Percentiles rank a stretch among this genome's conserved stretches.
These are phyloP conservation scores for Candida nanaspora DNA, from an alignment of 805 yeast species.

Conservation along the genomic window DNA sequence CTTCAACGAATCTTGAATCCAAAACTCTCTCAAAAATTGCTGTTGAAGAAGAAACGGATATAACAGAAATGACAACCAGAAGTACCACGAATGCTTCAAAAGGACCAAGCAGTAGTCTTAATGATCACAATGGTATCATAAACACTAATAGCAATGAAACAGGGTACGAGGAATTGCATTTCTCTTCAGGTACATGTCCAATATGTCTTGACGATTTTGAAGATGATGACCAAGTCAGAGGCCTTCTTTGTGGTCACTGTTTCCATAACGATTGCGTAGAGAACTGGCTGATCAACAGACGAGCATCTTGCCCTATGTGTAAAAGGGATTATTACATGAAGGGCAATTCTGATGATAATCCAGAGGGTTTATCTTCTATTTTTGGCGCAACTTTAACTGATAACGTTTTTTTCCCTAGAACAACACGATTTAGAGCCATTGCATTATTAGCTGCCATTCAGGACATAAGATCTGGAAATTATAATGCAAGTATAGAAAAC, in stretches of 20 bases:
- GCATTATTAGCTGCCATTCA: slow-evolving; percentile 16
- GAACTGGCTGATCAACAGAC: slow-evolving; percentile 70
- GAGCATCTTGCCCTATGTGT: slow-evolving; percentile 82
- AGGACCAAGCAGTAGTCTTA: no score
- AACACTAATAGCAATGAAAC: not conserved
- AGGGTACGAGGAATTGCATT: slow-evolving; percentile 31
- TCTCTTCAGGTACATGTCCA: slow-evolving; percentile 67
- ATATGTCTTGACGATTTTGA: slow-evolving; percentile 67
- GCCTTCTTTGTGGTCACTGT: slow-evolving; percentile 75
- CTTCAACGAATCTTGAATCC: no score
- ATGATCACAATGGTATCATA: not conserved
- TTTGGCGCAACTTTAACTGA: slow-evolving; percentile 12
- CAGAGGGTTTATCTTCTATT: slow-evolving; percentile 14
- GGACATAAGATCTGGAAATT: slow-evolving; percentile 9
- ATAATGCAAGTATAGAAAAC: slow-evolving; percentile 1
- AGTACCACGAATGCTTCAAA: no score
- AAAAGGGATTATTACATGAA: slow-evolving; percentile 56
- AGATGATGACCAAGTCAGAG: slow-evolving; percentile 58
- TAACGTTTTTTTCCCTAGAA: slow-evolving; percentile 14
- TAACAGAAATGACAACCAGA: not conserved
- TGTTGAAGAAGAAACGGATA: not conserved
- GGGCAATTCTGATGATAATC: slow-evolving; percentile 11
- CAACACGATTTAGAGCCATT: slow-evolving; percentile 19
- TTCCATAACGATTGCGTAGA: slow-evolving; percentile 75
- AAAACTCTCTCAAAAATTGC: no score